Percentiles rank a stretch among this genome's conserved stretches.
These are phyloP conservation scores for Cryptococcus sp. DNA, from an alignment of 1,284 basidiomycete species.

Conservation along the genomic window DNA sequence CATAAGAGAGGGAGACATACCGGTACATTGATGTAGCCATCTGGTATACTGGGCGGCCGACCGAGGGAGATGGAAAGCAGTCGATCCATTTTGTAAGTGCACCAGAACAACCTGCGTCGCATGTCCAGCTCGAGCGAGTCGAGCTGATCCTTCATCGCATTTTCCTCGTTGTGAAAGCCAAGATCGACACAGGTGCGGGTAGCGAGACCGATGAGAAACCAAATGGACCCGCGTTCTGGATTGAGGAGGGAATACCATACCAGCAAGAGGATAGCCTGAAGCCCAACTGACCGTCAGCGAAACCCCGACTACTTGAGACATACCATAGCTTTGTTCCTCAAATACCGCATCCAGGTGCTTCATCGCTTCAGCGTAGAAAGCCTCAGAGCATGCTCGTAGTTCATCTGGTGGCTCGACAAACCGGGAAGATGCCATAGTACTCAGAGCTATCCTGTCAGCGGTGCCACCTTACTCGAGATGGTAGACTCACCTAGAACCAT, in stretches of 20 bases:
- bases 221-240: conserved; percentile 48
- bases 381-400: conserved; percentile 47
- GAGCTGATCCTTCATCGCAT: conserved; percentile 36
- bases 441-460: conserved; percentile 31
- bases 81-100: conserved; percentile 48
- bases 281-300: conserved; percentile 25
- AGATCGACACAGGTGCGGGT: conserved; percentile 47
- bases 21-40: conserved; percentile 47
- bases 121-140: conserved; percentile 48
- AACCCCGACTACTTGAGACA: not conserved
- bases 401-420: conserved; percentile 48
- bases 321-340: conserved; percentile 43
- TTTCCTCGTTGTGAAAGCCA: conserved; percentile 48
- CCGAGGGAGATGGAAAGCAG: conserved; percentile 45
- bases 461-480: not conserved
- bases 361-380: conserved; percentile 48
- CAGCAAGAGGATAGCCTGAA: conserved; percentile 47
- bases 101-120: conserved; percentile 46
- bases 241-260: conserved; percentile 48
- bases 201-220: conserved; percentile 48
- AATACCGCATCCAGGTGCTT: conserved; percentile 48
- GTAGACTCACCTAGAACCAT: conserved; percentile 44
- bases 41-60: conserved; percentile 45
- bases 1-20: conserved; percentile 14
- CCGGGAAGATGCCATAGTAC: conserved; percentile 47